A percentile compares a stretch with the other conserved stretches of the same genome.
Evolutionary conservation across 2,329 filamentous ascomycete genomes (phyloP).

Genomic region (Alternaria angustiovoidea): DNA sequence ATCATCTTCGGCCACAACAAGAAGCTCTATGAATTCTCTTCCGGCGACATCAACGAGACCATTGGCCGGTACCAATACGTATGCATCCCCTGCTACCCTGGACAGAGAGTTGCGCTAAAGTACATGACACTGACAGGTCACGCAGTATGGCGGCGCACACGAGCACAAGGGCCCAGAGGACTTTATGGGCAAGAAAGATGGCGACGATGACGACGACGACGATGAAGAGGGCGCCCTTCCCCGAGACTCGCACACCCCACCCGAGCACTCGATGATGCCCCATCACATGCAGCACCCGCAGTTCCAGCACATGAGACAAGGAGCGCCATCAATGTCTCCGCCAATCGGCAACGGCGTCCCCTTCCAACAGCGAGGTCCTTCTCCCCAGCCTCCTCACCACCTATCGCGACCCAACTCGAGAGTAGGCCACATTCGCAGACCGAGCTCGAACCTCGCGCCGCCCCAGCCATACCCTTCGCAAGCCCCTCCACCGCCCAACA

Average conservation of each 20-base stretch:
- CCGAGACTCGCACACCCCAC: constrained; percentile 70
- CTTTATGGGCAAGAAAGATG: constrained; percentile 79
- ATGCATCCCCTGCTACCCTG: constrained; percentile 53
- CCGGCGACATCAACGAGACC: constrained; percentile 89
- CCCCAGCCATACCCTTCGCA: constrained; percentile 69
- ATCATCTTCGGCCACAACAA: constrained; percentile 99
- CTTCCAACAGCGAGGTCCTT: constrained; percentile 77
- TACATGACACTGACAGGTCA: constrained; percentile 30
- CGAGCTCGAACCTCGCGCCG: constrained; percentile 75
- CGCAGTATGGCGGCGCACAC: constrained; percentile 86
- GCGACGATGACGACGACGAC: constrained; percentile 83
- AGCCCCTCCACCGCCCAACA: constrained; percentile 69
- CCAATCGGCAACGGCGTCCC: constrained; percentile 79
- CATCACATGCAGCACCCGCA: constrained; percentile 61
- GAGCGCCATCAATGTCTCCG: constrained; percentile 85
- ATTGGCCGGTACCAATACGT: constrained; percentile 91
- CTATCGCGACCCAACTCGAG: constrained; percentile 81
- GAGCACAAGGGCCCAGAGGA: constrained; percentile 96
- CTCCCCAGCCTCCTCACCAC: constrained; percentile 76
- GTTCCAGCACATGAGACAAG: constrained; percentile 82
- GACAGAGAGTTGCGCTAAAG: constrained; percentile 32
- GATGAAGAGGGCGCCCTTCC: constrained; percentile 76
- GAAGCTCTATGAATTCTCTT: constrained; percentile 98
- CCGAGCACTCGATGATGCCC: constrained; percentile 65
- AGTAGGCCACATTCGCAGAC: constrained; percentile 74